These are phyloP conservation scores for Yarrowia divulgata DNA, from an alignment of 805 yeast genomes.

Conservation along the genomic window DNA sequence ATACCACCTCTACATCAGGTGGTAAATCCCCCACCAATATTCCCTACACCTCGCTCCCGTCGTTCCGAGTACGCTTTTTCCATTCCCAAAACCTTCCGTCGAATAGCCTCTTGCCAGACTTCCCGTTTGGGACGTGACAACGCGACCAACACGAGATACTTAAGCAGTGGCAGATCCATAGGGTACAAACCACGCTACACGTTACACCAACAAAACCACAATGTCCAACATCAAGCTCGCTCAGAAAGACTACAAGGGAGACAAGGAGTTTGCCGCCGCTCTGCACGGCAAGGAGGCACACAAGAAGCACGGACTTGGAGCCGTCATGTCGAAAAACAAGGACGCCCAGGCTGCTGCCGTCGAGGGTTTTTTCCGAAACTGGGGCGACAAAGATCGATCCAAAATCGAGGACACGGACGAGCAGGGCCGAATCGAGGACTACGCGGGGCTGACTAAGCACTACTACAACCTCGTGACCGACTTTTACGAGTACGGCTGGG, in stretches of 20 bases:
- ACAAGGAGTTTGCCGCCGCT: constrained; percentile 78
- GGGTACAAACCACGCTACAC: too few species aligned
- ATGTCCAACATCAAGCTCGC: constrained; percentile 52
- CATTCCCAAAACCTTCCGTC: not conserved
- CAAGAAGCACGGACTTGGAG: constrained; percentile 72
- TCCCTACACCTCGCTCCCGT: constrained; percentile 15
- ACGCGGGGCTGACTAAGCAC: constrained; percentile 89
- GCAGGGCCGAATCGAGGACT: constrained; percentile 73
- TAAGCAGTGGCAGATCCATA: too few species aligned
- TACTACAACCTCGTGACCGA: constrained; percentile 97
- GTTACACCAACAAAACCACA: constrained; percentile 11
- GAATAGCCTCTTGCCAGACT: not conserved
- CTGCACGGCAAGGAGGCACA: constrained; percentile 81
- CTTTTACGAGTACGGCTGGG: constrained; percentile 99
- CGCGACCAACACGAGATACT: constrained; percentile 23
- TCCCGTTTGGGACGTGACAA: constrained; percentile 14
- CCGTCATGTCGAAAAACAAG: constrained; percentile 77
- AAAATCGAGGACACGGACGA: constrained; percentile 63
- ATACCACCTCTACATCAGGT: too few species aligned
- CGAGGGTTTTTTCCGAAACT: constrained; percentile 91
- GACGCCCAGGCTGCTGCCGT: constrained; percentile 83
- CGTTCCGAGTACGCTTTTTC: constrained; percentile 2
- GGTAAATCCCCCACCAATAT: too few species aligned
- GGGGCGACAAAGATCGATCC: constrained; percentile 87
- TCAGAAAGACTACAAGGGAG: constrained; percentile 64